Evolutionary conservation across 371 early-diverging fungal genomes (phyloP), one percentile per base, ranked within the genome.

Genomic region (Mucor plumbeus): DNA sequence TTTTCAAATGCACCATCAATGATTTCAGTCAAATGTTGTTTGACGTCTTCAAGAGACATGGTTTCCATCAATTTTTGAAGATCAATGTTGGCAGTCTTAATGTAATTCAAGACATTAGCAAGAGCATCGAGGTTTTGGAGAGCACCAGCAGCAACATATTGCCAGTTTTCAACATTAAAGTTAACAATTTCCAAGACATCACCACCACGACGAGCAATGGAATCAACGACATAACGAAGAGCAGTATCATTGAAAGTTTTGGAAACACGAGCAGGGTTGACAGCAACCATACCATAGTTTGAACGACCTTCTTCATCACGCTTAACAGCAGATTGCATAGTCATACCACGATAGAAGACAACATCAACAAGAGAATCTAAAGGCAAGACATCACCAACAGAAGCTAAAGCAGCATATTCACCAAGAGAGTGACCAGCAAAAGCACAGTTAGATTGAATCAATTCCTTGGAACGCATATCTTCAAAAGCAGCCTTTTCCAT

Each of bases 361-460:
- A 97, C 92, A 71, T 97, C 97, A 61, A 95, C 94, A 21, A 96
- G 81, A 31, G 91, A 83, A 73, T 94, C 93, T 67, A 96, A 87
- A 21, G 94, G 89, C 61, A 97, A 79, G 1, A 96, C 94, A 70
- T 92, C 90, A 73, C 95, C 97, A 55, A 97, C 91, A 26, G 98
- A 87, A 34, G 94, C 90, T 58, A 97, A 86, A 62, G 94, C 96
- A 74, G 96, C 94, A 73, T 97, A 97, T 74, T 98, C 98, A 75
- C 98, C 98, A 57, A 98, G 87, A 57, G 94, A 94, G 86, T 98
- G 98, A 69, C 98, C 98, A 64, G 98, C 97, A 75, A 95, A 98
- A 57, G 93, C 85, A 64, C 94, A 90, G 75, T 91, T 88, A 69
- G 85, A 72, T 73, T 92, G 94, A 59, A 97, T 91, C 48, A 97